Conservation (phyloP, 2,329 filamentous ascomycete species). For the Teratosphaeria gauchensis region DNA sequence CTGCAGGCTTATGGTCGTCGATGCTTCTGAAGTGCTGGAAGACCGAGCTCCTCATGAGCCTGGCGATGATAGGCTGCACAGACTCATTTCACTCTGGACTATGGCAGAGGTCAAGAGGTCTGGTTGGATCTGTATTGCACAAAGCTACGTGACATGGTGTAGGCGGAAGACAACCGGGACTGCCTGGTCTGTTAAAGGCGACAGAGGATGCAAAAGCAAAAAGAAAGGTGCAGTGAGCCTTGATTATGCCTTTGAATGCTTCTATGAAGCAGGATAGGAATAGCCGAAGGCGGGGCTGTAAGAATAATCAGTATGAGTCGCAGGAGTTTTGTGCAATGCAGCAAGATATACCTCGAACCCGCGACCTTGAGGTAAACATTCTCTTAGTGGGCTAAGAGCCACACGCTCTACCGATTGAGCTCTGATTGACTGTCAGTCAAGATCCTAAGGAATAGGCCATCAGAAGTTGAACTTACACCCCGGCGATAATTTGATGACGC, state of each 20-base stretch:
- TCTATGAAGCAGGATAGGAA: conserved; percentile 9
- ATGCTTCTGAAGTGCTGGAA: too few species aligned
- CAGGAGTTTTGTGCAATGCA: background rate
- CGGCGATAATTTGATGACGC: background rate
- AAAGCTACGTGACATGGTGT: too few species aligned
- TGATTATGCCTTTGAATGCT: conserved; percentile 4
- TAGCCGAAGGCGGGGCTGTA: conserved; percentile 18
- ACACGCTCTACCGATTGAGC: conserved; percentile 36
- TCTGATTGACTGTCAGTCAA: conserved; percentile 9
- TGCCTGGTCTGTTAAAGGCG: too few species aligned
- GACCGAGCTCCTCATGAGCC: too few species aligned
- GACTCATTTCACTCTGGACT: too few species aligned
- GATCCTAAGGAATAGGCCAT: background rate
- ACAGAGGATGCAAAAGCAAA: background rate
- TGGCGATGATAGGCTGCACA: too few species aligned
- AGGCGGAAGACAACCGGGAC: too few species aligned
- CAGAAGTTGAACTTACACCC: background rate
- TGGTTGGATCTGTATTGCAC: too few species aligned
- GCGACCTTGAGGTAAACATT: conserved; percentile 15
- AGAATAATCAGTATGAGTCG: background rate
- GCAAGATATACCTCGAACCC: conserved; percentile 3
- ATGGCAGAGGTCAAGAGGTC: too few species aligned
- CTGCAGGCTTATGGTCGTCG: too few species aligned
- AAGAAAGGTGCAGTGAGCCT: conserved; percentile 5
- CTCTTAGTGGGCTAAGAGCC: conserved; percentile 12